phyloP scores from a whole-genome alignment of 768 basidiomycete species.

The Leucogyrophana mollusca region DNA sequence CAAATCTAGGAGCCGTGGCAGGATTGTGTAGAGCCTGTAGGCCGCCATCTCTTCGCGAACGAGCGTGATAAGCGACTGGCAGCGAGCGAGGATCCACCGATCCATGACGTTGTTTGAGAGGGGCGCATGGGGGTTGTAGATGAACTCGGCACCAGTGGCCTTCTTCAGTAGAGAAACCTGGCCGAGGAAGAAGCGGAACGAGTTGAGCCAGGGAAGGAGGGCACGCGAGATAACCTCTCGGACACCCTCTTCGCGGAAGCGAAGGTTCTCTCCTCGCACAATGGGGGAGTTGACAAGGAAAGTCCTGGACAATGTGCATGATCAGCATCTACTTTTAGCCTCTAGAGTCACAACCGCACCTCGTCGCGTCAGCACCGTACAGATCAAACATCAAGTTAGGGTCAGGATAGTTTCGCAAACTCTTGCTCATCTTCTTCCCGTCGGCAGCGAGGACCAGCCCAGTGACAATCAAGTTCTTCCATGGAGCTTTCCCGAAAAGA shows the following conservation, averaged over 20 bases:
- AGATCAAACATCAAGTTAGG: constrained; percentile 86
- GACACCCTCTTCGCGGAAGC: constrained; percentile 98
- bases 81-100: constrained; percentile 96
- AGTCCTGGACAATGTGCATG: constrained; percentile 53
- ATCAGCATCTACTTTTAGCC: neutral
- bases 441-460: constrained; percentile 95
- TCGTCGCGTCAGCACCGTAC: constrained; percentile 94
- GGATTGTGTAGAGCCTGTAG: constrained; percentile 96
- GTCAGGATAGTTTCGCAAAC: constrained; percentile 94
- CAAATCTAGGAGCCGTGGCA: constrained; percentile 89
- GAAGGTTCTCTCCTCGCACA: constrained; percentile 94
- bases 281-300: constrained; percentile 99
- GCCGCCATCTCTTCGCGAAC: constrained; percentile 96
- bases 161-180: constrained; percentile 88
- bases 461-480: constrained; percentile 97
- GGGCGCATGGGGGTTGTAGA: constrained; percentile 84
- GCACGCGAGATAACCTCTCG: constrained; percentile 96
- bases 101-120: constrained; percentile 96
- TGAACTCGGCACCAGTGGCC: constrained; percentile 70
- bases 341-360: constrained; percentile 40
- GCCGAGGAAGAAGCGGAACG: constrained; percentile 99
- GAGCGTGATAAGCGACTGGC: constrained; percentile 91
- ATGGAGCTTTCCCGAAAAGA: constrained; percentile 89
- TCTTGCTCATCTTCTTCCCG: constrained; percentile 99
- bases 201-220: constrained; percentile 96